Percentiles rank a stretch among this genome's conserved stretches.
Evolutionary conservation across 2,329 filamentous ascomycete genomes (phyloP).

Genomic region (Ascochyta lentis): DNA sequence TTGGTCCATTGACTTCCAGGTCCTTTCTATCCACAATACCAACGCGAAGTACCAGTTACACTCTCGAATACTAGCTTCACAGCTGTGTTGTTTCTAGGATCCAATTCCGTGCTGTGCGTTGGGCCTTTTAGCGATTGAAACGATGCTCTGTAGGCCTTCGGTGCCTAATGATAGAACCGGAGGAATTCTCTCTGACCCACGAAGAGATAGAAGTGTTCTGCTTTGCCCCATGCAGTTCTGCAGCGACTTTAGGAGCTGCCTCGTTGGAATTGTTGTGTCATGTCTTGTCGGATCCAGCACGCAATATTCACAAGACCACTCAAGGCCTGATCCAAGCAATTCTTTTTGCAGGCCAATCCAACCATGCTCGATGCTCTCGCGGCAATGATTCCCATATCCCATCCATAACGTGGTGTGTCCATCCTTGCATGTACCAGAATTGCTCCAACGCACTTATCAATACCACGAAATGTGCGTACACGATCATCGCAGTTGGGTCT

Average conservation of each 20-base stretch:
- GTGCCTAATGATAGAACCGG: neutral
- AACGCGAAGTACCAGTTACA: neutral
- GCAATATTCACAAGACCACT: neutral
- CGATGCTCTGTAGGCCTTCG: neutral
- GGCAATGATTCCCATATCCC: slow-evolving; percentile 31
- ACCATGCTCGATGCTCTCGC: slow-evolving; percentile 28
- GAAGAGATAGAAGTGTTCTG: no score
- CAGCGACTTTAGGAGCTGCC: neutral
- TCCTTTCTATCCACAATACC: neutral
- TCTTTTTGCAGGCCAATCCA: slow-evolving; percentile 33
- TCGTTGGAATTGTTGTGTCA: neutral
- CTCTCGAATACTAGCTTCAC: no score
- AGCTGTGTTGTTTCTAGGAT: no score
- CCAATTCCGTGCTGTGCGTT: no score
- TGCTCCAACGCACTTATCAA: slow-evolving; percentile 35
- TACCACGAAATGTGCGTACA: slow-evolving; percentile 39
- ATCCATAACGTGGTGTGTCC: slow-evolving; percentile 37
- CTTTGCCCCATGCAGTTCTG: neutral
- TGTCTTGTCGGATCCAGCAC: neutral
- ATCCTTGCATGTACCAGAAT: slow-evolving; percentile 43
- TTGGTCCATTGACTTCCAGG: neutral
- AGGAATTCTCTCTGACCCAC: neutral
- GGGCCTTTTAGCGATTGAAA: neutral
- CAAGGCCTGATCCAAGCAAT: slow-evolving; percentile 34
- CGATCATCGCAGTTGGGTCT: slow-evolving; percentile 29